Evolutionary conservation across 2,329 filamentous ascomycete species (phyloP).

Genomic region (Tolypocladium tropicale): DNA sequence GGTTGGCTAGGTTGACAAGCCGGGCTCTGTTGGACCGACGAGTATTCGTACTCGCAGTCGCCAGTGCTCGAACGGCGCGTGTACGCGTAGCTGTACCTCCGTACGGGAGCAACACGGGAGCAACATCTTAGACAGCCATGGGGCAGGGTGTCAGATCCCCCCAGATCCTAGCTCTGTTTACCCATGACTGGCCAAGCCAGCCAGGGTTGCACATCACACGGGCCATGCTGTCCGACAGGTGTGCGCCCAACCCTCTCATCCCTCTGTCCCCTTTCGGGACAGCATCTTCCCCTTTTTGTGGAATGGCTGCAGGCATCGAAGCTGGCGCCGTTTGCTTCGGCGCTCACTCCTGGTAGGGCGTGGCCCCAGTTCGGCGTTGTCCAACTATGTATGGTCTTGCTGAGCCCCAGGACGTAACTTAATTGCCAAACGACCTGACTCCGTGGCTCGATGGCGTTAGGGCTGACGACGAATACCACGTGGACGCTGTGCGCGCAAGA

Average conservation of each 20-base stretch:
- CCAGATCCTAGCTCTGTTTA: conserved; percentile 3
- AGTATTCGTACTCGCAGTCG: too few species aligned
- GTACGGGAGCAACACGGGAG: too few species aligned
- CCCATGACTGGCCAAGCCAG: background rate
- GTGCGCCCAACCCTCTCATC: background rate
- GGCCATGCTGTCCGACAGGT: background rate
- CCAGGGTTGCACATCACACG: conserved; percentile 1
- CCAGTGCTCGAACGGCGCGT: background rate
- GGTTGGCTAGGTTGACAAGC: too few species aligned
- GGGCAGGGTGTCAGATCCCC: conserved; percentile 7
- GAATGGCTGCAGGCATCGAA: background rate
- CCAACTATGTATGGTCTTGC: background rate
- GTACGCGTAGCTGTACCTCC: background rate
- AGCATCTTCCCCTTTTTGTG: background rate
- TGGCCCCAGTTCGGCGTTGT: conserved; percentile 1
- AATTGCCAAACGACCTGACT: background rate
- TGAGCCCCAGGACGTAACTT: background rate
- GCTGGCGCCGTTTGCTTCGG: background rate
- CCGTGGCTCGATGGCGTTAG: background rate
- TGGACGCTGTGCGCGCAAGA: background rate
- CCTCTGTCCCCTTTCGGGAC: background rate
- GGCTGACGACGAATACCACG: background rate
- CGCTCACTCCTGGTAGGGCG: background rate
- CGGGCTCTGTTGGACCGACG: too few species aligned
- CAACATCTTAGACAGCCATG: conserved; percentile 7